phyloP scores from a whole-genome alignment of 768 basidiomycete genomes.

The Suillus decipiens region DNA sequence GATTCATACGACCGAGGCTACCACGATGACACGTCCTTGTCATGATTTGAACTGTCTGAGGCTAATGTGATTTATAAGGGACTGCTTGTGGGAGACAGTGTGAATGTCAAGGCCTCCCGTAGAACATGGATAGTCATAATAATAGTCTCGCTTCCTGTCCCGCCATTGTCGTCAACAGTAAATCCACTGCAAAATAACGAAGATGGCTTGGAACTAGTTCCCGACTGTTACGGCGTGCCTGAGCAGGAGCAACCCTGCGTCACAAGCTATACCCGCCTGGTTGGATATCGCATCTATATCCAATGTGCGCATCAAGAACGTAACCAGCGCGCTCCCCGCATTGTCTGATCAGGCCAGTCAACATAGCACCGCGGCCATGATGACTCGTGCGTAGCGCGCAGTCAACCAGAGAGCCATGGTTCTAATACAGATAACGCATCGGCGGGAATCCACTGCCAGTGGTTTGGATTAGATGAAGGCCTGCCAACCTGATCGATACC shows the following conservation, averaged over 20 bases:
- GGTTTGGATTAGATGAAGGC: neutral
- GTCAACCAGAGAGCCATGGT: neutral
- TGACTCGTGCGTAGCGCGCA: neutral
- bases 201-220: neutral
- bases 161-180: slow-evolving; percentile 1
- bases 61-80: neutral
- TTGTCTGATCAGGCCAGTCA: slow-evolving; percentile 9
- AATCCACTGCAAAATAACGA: neutral
- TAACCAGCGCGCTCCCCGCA: neutral
- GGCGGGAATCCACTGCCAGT: neutral
- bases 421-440: neutral
- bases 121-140: slow-evolving; percentile 50
- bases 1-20: slow-evolving; percentile 12
- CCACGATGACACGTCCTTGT: no score
- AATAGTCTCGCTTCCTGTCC: neutral
- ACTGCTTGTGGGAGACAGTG: neutral
- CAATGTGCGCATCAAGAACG: neutral
- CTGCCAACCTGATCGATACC: neutral
- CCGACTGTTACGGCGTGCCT: slow-evolving; percentile 1
- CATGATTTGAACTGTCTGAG: neutral
- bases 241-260: slow-evolving; percentile 1
- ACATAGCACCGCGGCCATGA: neutral
- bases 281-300: neutral
- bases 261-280: neutral
- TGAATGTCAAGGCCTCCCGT: slow-evolving; percentile 43